phyloP scores from a whole-genome alignment of 2,329 filamentous ascomycete genomes.

The Diaporthe destruens region DNA sequence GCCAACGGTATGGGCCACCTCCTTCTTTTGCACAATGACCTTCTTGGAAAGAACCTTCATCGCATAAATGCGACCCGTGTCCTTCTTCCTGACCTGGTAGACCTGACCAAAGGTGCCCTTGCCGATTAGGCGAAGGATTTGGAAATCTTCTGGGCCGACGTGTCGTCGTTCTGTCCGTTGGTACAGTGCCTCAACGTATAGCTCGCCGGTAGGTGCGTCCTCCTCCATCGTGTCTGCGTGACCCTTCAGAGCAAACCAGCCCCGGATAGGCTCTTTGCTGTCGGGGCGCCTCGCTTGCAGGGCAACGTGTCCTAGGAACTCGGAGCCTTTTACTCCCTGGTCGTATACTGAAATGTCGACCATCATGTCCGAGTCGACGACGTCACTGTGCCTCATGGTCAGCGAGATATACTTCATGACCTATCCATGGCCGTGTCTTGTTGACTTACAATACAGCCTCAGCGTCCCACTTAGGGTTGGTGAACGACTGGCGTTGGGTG shows the following conservation, averaged over 20 bases:
- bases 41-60: slow-evolving; percentile 99
- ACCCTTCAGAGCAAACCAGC: slow-evolving; percentile 87
- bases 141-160: slow-evolving; percentile 94
- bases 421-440: neutral
- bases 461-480: slow-evolving; percentile 94
- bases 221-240: slow-evolving; percentile 79
- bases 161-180: slow-evolving; percentile 90
- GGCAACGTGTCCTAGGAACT: slow-evolving; percentile 91
- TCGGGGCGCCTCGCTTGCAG: slow-evolving; percentile 76
- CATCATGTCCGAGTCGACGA: slow-evolving; percentile 89
- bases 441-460: slow-evolving; percentile 89
- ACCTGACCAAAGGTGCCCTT: slow-evolving; percentile 99
- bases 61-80: slow-evolving; percentile 94
- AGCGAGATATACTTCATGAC: neutral
- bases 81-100: slow-evolving; percentile 97
- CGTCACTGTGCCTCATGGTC: slow-evolving; percentile 72
- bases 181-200: slow-evolving; percentile 88
- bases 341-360: slow-evolving; percentile 97
- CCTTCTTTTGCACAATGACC: slow-evolving; percentile 99
- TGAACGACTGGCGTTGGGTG: slow-evolving; percentile 70
- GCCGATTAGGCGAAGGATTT: slow-evolving; percentile 94
- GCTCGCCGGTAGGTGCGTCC: slow-evolving; percentile 85
- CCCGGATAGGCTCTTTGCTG: slow-evolving; percentile 79
- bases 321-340: slow-evolving; percentile 81
- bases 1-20: slow-evolving; percentile 95